Percentiles rank a stretch among this genome's conserved stretches.
phyloP scores from a whole-genome alignment of 169 alveolate species.

The Cryptosporidium viatorum region DNA sequence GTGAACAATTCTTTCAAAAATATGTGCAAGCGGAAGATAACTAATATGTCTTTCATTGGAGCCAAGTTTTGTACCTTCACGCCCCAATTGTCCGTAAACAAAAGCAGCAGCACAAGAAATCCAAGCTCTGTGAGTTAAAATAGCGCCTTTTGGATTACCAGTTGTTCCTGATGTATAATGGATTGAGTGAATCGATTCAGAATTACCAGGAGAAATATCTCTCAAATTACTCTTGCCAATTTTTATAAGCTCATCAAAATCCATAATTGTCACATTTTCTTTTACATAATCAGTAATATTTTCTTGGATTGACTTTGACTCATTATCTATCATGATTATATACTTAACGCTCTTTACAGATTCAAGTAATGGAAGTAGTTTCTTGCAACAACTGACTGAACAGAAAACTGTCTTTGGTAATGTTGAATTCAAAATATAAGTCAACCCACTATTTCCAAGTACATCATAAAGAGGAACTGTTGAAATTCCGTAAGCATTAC shows the following conservation, averaged over 20 bases:
- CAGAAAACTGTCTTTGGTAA: conserved; percentile 67
- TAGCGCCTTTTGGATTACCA: conserved; percentile 91
- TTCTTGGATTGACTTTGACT: background rate
- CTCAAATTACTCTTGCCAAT: conserved; percentile 41
- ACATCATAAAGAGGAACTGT: conserved; percentile 80
- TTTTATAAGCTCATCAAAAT: conserved; percentile 16
- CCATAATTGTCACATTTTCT: conserved; percentile 30
- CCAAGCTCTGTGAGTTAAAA: conserved; percentile 82
- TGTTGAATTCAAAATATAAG: conserved; percentile 76
- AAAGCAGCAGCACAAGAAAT: conserved; percentile 67
- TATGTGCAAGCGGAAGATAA: conserved; percentile 87
- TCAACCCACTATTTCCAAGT: conserved; percentile 77
- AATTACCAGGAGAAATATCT: conserved; percentile 30
- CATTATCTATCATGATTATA: conserved; percentile 36
- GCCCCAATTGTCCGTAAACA: conserved; percentile 48
- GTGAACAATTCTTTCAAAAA: conserved; percentile 83
- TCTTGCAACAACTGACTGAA: conserved; percentile 8
- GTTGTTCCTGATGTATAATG: conserved; percentile 91
- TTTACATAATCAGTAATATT: conserved; percentile 7
- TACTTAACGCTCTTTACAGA: conserved; percentile 1
- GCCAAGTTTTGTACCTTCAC: conserved; percentile 41
- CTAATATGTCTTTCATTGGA: conserved; percentile 81
- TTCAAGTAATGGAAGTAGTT: conserved; percentile 26
- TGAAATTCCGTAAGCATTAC: conserved; percentile 76
- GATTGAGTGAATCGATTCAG: conserved; percentile 42